Evolutionary conservation across 2,329 filamentous ascomycete species (phyloP).

Genomic region (Macroventuria anomochaeta): DNA sequence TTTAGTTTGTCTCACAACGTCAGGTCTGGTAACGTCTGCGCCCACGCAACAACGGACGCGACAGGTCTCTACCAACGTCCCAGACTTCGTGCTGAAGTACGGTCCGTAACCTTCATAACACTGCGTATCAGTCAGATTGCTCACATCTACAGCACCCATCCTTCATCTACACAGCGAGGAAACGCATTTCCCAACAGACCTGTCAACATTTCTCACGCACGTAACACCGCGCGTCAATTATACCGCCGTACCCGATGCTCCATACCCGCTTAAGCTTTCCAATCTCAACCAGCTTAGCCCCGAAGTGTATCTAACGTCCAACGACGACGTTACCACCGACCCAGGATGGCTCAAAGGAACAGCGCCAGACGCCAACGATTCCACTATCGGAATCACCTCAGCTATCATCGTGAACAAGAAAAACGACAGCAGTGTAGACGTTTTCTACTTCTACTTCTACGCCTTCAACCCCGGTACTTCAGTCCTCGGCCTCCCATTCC

Average conservation of each 20-base stretch:
- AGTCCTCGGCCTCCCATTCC: constrained; percentile 48
- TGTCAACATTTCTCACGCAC: constrained; percentile 51
- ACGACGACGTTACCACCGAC: constrained; percentile 50
- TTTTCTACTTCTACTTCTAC: constrained; percentile 70
- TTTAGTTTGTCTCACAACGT: not conserved
- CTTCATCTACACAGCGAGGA: constrained; percentile 55
- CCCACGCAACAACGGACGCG: constrained; percentile 27
- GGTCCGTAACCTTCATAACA: constrained; percentile 35
- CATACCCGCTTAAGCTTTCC: constrained; percentile 49
- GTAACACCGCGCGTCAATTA: constrained; percentile 50
- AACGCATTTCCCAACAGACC: constrained; percentile 53
- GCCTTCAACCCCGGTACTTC: constrained; percentile 63
- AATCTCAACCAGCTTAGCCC: constrained; percentile 53
- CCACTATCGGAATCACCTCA: constrained; percentile 59
- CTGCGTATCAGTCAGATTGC: not conserved
- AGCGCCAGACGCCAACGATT: constrained; percentile 58
- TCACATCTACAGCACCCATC: constrained; percentile 49
- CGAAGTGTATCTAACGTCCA: constrained; percentile 55
- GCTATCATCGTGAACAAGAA: constrained; percentile 66
- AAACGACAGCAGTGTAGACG: constrained; percentile 60
- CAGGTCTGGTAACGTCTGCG: constrained; percentile 17
- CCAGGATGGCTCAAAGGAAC: constrained; percentile 59
- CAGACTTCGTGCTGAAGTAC: constrained; percentile 49
- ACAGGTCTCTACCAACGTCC: constrained; percentile 36
- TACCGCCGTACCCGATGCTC: constrained; percentile 40